phyloP scores from a whole-genome alignment of 768 basidiomycete genomes.

The Grammothele lineata region DNA sequence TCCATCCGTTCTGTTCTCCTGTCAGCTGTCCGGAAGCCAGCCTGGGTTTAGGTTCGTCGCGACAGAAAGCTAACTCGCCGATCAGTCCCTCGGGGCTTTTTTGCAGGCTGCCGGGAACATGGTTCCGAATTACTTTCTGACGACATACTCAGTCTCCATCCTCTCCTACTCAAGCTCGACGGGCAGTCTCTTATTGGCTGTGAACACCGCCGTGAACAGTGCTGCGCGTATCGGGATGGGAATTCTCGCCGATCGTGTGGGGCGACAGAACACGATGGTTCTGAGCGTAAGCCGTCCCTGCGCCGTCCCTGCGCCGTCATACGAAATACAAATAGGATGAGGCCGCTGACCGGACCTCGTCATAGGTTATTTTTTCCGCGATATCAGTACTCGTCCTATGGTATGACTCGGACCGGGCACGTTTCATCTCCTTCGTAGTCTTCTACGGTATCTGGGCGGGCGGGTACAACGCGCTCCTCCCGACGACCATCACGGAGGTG shows the following conservation, averaged over 20 bases:
- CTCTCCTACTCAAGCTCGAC: constrained; percentile 33
- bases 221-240: constrained; percentile 38
- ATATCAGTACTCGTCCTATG: constrained; percentile 39
- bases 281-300: constrained; percentile 26
- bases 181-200: constrained; percentile 36
- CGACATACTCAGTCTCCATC: constrained; percentile 38
- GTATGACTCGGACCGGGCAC: constrained; percentile 33
- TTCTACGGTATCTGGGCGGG: constrained; percentile 41
- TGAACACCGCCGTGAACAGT: constrained; percentile 42
- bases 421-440: constrained; percentile 38
- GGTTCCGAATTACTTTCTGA: constrained; percentile 41
- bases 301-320: too few relatives aligned
- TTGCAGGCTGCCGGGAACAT: constrained; percentile 43
- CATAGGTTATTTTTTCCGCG: constrained; percentile 35
- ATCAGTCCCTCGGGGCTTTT: constrained; percentile 37
- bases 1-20: background rate
- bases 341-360: background rate
- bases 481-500: constrained; percentile 40
- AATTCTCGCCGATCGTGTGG: constrained; percentile 36
- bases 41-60: too few relatives aligned
- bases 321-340: too few relatives aligned
- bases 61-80: too few relatives aligned
- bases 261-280: constrained; percentile 43
- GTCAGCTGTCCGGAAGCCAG: background rate
- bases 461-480: constrained; percentile 41